phyloP scores from a whole-genome alignment of 768 basidiomycete species.

The Trametes villosa region DNA sequence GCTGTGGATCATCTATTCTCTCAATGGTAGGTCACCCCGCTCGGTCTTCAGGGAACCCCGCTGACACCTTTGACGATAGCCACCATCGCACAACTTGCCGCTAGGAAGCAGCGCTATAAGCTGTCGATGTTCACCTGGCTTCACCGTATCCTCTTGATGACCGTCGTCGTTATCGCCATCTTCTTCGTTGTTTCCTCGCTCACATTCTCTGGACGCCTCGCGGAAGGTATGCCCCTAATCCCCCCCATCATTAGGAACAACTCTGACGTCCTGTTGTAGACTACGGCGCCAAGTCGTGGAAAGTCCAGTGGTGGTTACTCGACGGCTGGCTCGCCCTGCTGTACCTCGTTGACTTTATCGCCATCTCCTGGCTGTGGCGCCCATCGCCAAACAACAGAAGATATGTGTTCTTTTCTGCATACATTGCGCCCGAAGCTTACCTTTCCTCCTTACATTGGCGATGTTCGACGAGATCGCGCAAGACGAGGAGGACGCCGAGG shows the following conservation, averaged over 20 bases:
- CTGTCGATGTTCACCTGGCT: constrained; percentile 87
- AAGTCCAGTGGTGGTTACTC: constrained; percentile 91
- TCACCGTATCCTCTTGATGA: constrained; percentile 81
- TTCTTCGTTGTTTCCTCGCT: constrained; percentile 95
- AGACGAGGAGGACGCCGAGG: constrained; percentile 91
- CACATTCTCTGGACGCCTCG: constrained; percentile 87
- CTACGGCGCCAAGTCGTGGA: constrained; percentile 91
- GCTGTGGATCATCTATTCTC: constrained; percentile 91
- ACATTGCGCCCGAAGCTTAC: constrained; percentile 1
- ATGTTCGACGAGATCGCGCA: constrained; percentile 98
- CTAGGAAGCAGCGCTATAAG: constrained; percentile 87
- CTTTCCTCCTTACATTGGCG: constrained; percentile 65
- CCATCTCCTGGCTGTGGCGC: constrained; percentile 91
- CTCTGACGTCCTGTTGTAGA: constrained; percentile 50
- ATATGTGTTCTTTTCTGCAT: constrained; percentile 49
- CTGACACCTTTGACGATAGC: constrained; percentile 44
- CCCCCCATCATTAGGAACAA: background rate
- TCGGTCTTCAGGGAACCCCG: no score
- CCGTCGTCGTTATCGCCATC: constrained; percentile 78
- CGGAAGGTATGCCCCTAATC: constrained; percentile 65
- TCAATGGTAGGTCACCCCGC: constrained; percentile 62
- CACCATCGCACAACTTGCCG: constrained; percentile 84
- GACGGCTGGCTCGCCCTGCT: constrained; percentile 94
- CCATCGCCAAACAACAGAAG: constrained; percentile 89
- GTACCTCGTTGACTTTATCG: constrained; percentile 78